phyloP scores from a whole-genome alignment of 2,329 filamentous ascomycete species.

The Aspergillus ochraceus region DNA sequence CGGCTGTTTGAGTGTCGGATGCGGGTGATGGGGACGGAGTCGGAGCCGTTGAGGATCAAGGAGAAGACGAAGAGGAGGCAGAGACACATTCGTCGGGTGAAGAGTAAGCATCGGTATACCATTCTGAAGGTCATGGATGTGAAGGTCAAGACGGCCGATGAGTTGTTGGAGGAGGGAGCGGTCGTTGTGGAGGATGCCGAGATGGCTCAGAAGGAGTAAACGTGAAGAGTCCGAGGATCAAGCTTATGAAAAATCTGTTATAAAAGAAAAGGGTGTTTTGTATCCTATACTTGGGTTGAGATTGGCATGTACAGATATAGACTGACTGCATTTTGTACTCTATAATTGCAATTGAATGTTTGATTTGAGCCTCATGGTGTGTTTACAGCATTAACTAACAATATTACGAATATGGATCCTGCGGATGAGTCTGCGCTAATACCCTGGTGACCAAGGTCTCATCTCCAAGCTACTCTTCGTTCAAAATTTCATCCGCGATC shows the following conservation, averaged over 20 bases:
- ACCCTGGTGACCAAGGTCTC: background rate
- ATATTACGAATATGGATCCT: background rate
- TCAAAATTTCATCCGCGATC: constrained; percentile 28
- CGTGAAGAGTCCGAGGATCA: constrained; percentile 15
- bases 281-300: constrained; percentile 1
- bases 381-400: background rate
- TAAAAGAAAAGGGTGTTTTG: background rate
- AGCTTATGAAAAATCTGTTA: background rate
- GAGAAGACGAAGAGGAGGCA: constrained; percentile 79
- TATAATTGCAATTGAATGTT: constrained; percentile 23
- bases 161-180: constrained; percentile 49
- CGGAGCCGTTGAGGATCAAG: constrained; percentile 73
- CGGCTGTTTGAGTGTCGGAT: constrained; percentile 81
- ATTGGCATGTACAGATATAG: constrained; percentile 37
- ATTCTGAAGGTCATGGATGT: constrained; percentile 82
- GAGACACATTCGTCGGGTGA: constrained; percentile 68
- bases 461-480: background rate
- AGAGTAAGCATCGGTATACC: constrained; percentile 90
- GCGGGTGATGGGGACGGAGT: constrained; percentile 79
- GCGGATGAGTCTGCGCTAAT: background rate
- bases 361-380: background rate
- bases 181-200: constrained; percentile 33
- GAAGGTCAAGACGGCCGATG: constrained; percentile 61
- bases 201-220: constrained; percentile 6
- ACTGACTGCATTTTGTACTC: constrained; percentile 33